Evolutionary conservation across 768 basidiomycete genomes (phyloP), one percentile per base, ranked within the genome.

Genomic region (Tricholoma furcatifolium): DNA sequence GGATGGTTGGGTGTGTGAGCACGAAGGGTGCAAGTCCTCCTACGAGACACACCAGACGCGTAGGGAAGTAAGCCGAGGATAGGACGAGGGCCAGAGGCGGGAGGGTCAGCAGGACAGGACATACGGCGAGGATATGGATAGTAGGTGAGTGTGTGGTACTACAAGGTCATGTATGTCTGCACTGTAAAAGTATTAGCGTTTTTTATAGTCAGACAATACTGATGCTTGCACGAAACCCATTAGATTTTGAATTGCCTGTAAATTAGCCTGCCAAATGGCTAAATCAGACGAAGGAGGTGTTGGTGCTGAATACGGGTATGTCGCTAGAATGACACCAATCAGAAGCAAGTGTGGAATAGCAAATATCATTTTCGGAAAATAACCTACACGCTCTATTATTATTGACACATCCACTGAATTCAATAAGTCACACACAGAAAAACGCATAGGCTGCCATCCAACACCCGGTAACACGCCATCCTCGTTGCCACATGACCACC

Each of bases 211-310:
- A 18, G n/a, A n/a, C n/a, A 60, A 8, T 32, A 44, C 49, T 40
- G 27, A 49, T 43, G 70, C 88, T 58, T 68, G 93, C 89, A 85
- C 71, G 6, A 79, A 70, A 6, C 91, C 92, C 92, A 95, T 94
- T 27, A 95, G 79, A 59, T 95, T 95, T 65, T 95, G 93, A 24
- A 95, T 88, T 1, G 79, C 92, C 69, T 94, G 92, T 2, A 95
- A 71, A 57, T 94, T 96, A 14, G 88, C 87, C 55, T 88, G 86
- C 85, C 91, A 94, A 53, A 90, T 87, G 0, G 84, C 78, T 10
- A 83, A 81, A 3, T 84, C 87, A 60, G 77, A 62, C 1, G 75
- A 62, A 17, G 72, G 69, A 8, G 70, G 70, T 0, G 27, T 64
- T 38, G 32, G 65, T 55, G 36, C 45, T 10, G 70, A 66, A 43